phyloP scores from a whole-genome alignment of 306 rosid genomes.

The Senna tora region DNA sequence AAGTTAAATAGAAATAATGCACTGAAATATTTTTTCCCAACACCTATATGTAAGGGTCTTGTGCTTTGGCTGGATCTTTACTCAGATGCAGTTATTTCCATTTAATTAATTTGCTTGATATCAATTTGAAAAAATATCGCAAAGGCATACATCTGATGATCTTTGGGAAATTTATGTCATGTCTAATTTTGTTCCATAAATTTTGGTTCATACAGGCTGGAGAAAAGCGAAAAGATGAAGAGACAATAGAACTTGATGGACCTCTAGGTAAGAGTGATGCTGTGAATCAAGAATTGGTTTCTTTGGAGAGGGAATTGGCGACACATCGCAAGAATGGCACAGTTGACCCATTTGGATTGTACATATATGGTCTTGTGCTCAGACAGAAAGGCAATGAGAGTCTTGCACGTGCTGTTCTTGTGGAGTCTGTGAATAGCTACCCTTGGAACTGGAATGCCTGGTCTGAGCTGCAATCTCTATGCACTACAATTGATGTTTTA shows the following conservation, averaged over 20 bases:
- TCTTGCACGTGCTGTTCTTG: slow-evolving; percentile 81
- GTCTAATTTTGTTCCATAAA: background rate
- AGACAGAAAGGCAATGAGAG: slow-evolving; percentile 84
- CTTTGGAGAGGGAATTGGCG: slow-evolving; percentile 87
- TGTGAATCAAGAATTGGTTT: slow-evolving; percentile 73
- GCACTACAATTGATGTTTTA: slow-evolving; percentile 69
- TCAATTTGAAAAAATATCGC: background rate
- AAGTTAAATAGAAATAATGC: slow-evolving; percentile 1
- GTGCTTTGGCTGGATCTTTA: background rate
- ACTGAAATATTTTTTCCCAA: slow-evolving; percentile 14
- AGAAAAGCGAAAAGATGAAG: slow-evolving; percentile 98
- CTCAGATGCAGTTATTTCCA: slow-evolving; percentile 17
- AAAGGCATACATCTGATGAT: background rate
- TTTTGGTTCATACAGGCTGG: slow-evolving; percentile 69
- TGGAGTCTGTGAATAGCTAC: slow-evolving; percentile 89
- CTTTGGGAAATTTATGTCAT: slow-evolving; percentile 9
- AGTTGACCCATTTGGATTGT: slow-evolving; percentile 83
- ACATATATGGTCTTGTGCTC: slow-evolving; percentile 88
- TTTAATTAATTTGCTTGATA: slow-evolving; percentile 6
- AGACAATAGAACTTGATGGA: slow-evolving; percentile 95
- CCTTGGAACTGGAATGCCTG: slow-evolving; percentile 99
- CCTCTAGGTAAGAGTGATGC: slow-evolving; percentile 82
- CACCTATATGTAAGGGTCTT: background rate
- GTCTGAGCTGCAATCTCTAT: slow-evolving; percentile 88
- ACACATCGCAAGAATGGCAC: slow-evolving; percentile 73